Conservation (phyloP, 2,329 filamentous ascomycete genomes). For the Exophiala spinifera region DNA sequence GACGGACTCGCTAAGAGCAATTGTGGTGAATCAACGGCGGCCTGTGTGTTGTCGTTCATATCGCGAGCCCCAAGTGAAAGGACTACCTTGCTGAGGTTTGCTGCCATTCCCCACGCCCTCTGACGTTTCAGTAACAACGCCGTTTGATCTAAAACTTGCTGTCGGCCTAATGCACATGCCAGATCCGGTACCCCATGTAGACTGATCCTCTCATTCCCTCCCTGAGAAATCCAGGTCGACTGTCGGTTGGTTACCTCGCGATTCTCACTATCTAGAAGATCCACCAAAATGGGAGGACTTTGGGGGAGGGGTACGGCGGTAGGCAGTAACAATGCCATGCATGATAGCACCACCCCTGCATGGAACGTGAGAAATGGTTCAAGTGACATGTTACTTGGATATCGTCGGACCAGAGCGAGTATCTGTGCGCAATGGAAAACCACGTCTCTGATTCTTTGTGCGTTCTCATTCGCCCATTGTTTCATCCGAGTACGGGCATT, state of each 20-base stretch:
- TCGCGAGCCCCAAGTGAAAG: background rate
- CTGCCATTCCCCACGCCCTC: background rate
- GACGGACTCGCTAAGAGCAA: too few relatives aligned
- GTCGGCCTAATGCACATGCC: background rate
- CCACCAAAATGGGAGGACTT: background rate
- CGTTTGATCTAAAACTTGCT: background rate
- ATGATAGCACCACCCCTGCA: background rate
- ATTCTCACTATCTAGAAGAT: too few relatives aligned
- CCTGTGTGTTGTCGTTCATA: too few relatives aligned
- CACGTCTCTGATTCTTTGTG: background rate
- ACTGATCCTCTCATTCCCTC: too few relatives aligned
- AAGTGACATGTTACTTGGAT: background rate
- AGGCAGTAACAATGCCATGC: background rate
- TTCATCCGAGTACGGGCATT: background rate
- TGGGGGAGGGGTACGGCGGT: too few relatives aligned
- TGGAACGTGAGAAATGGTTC: background rate
- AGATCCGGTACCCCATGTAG: too few relatives aligned
- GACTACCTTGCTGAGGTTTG: background rate
- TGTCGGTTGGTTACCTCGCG: too few relatives aligned
- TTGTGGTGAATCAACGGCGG: too few relatives aligned
- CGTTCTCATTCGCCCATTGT: background rate
- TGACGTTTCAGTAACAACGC: background rate
- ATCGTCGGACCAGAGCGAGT: background rate
- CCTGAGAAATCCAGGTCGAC: too few relatives aligned
- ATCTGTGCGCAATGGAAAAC: background rate